Conservation (phyloP, 2,329 filamentous ascomycete species). For the Monascus ruber region DNA sequence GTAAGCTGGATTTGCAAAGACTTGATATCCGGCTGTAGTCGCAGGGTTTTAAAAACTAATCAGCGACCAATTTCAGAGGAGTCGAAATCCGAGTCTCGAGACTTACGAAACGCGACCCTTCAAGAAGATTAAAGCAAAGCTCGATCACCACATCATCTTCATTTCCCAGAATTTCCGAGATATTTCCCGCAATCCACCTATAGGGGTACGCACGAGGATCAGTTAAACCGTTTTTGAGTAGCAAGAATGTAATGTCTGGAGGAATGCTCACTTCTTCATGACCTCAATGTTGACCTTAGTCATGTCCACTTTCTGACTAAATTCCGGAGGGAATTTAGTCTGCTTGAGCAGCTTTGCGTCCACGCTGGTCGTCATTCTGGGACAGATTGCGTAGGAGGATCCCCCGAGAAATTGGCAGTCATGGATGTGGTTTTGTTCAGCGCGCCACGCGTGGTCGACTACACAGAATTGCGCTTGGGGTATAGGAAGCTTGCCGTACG, state of each 20-base stretch:
- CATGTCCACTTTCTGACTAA: constrained; percentile 93
- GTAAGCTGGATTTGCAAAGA: constrained; percentile 87
- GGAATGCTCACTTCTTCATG: constrained; percentile 72
- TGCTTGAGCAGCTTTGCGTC: constrained; percentile 81
- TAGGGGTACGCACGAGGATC: background rate
- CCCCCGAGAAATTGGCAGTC: too few species aligned
- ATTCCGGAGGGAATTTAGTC: constrained; percentile 89
- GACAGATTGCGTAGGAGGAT: too few species aligned
- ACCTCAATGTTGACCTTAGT: constrained; percentile 93
- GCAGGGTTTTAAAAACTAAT: constrained; percentile 5
- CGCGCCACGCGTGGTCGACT: too few species aligned
- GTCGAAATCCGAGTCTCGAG: constrained; percentile 1
- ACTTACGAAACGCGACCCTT: constrained; percentile 65
- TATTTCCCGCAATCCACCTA: constrained; percentile 87
- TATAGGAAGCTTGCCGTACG: too few species aligned
- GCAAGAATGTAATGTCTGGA: too few species aligned
- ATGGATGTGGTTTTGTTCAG: too few species aligned
- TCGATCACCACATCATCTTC: constrained; percentile 96
- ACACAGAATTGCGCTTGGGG: too few species aligned
- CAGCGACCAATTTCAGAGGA: constrained; percentile 8
- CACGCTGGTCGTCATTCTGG: constrained; percentile 63
- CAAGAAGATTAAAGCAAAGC: constrained; percentile 58
- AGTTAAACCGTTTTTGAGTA: too few species aligned
- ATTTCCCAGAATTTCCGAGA: constrained; percentile 75
- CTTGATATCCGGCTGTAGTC: constrained; percentile 78